phyloP scores from a whole-genome alignment of 1,139 yeast species.

The Suhomyces anneliseae region DNA sequence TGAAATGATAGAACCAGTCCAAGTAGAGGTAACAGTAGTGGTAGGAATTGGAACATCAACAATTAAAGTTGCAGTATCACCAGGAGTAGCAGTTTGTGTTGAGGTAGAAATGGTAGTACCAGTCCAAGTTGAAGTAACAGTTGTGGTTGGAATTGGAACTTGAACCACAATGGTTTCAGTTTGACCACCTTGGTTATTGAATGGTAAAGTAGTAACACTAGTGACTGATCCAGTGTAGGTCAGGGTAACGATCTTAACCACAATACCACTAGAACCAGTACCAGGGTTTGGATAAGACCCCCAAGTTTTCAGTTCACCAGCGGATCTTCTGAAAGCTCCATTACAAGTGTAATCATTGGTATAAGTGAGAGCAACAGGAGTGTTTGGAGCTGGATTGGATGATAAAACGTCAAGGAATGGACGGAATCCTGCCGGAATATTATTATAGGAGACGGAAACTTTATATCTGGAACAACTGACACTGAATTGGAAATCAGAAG shows the following conservation, averaged over 20 bases:
- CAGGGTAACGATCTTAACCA: constrained; percentile 20
- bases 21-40: constrained; percentile 11
- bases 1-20: constrained; percentile 3
- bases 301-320: constrained; percentile 7
- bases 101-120: constrained; percentile 8
- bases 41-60: constrained; percentile 15
- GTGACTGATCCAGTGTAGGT: constrained; percentile 28
- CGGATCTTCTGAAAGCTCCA: constrained; percentile 2
- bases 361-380: constrained; percentile 7
- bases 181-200: constrained; percentile 5
- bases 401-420: constrained; percentile 24
- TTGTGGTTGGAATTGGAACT: constrained; percentile 16
- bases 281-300: constrained; percentile 11
- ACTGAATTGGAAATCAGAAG: constrained; percentile 4
- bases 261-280: constrained; percentile 24
- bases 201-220: constrained; percentile 20
- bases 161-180: constrained; percentile 15
- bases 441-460: constrained; percentile 15
- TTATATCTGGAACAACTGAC: no score
- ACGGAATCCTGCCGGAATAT: constrained; percentile 33
- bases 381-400: constrained; percentile 5
- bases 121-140: constrained; percentile 13
- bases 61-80: constrained; percentile 16
- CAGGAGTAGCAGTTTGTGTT: constrained; percentile 12
- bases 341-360: constrained; percentile 20